Percentiles rank a stretch among this genome's conserved stretches.
phyloP scores from a whole-genome alignment of 495 filamentous ascomycete genomes.

The Neurospora discreta region DNA sequence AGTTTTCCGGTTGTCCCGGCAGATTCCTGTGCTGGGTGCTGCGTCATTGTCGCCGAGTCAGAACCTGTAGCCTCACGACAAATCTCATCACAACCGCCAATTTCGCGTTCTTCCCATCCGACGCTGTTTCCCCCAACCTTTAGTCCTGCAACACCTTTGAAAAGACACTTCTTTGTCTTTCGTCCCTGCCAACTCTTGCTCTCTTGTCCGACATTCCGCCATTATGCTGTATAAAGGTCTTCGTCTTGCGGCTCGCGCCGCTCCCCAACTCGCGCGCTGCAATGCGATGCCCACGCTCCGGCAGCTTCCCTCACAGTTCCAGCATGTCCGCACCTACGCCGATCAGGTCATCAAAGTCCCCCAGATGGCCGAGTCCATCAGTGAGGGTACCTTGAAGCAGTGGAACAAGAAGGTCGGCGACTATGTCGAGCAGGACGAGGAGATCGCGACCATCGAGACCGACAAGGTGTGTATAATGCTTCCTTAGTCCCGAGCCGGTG shows the following conservation, averaged over 20 bases:
- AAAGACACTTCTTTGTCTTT: background rate
- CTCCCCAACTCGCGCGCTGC: conserved; percentile 21
- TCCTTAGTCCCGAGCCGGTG: background rate
- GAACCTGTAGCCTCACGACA: background rate
- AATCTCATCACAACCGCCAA: background rate
- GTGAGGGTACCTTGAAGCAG: conserved; percentile 92
- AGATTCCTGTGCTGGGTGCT: background rate
- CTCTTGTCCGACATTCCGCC: conserved; percentile 3
- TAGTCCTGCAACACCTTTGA: background rate
- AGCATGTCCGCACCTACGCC: conserved; percentile 48
- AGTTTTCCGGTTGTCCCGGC: background rate
- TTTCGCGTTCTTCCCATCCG: background rate
- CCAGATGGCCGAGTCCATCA: conserved; percentile 97
- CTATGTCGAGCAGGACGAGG: conserved; percentile 90
- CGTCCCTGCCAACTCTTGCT: background rate
- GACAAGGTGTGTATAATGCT: conserved; percentile 64
- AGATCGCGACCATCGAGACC: conserved; percentile 99
- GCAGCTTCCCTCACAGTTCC: conserved; percentile 35
- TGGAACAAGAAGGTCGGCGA: conserved; percentile 94
- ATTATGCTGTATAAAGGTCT: conserved; percentile 40
- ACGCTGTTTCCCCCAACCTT: background rate
- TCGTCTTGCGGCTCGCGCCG: conserved; percentile 35
- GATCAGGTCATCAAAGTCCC: conserved; percentile 87
- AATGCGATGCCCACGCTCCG: conserved; percentile 26
- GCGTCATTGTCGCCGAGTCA: background rate